These are phyloP conservation scores for Metschnikowia drakensbergensis DNA, from an alignment of 805 yeast species.

Conservation along the genomic window DNA sequence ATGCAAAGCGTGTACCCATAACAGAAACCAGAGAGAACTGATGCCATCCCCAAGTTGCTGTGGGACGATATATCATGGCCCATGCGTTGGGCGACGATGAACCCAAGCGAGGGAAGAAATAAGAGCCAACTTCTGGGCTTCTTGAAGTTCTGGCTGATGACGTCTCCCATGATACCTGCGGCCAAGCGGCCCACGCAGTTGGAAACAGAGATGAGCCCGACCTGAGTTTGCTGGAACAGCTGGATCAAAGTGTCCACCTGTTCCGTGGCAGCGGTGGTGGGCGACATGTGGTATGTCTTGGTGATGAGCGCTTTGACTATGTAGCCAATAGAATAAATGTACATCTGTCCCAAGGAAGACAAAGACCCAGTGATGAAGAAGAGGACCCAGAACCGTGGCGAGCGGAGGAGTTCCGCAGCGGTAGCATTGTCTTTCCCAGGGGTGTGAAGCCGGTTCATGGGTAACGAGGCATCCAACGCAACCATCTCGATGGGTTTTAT, in stretches of 20 bases:
- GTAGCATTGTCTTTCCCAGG: background rate
- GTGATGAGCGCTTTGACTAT: conserved; percentile 39
- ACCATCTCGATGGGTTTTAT: conserved; percentile 13
- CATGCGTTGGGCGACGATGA: conserved; percentile 48
- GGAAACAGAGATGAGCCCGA: conserved; percentile 62
- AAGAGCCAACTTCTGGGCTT: conserved; percentile 53
- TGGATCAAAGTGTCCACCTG: conserved; percentile 39
- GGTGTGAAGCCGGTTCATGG: background rate
- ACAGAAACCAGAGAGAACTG: conserved; percentile 61
- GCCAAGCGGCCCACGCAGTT: conserved; percentile 64
- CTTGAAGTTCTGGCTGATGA: conserved; percentile 43
- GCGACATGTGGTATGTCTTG: conserved; percentile 8
- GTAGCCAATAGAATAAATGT: conserved; percentile 44
- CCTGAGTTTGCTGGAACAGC: conserved; percentile 64
- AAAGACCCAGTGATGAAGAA: conserved; percentile 36
- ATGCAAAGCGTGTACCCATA: conserved; percentile 73
- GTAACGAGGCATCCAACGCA: background rate
- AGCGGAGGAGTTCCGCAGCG: conserved; percentile 15
- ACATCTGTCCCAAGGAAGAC: conserved; percentile 46
- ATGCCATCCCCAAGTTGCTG: conserved; percentile 43
- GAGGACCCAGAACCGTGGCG: conserved; percentile 36
- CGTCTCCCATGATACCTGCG: conserved; percentile 64
- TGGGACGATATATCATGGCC: conserved; percentile 37
- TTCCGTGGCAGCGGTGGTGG: conserved; percentile 2
- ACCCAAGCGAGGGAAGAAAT: conserved; percentile 47